Base-by-base conservation (phyloP, 257 asterid genomes). In the Rhazya stricta region DNA sequence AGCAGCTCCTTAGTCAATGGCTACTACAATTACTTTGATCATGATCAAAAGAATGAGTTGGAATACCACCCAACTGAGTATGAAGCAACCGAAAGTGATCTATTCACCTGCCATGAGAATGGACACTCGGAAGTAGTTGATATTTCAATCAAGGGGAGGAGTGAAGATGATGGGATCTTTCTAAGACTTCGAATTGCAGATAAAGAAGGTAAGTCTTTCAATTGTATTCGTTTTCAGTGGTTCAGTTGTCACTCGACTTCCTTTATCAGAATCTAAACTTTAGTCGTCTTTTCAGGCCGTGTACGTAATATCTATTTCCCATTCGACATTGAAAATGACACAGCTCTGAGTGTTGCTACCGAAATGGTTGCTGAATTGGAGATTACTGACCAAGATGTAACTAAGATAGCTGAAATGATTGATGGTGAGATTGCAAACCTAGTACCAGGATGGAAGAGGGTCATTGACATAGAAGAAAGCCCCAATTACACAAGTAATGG, bases 281-380 rank as follows among this genome's bases (percentile, higher is more conserved):
- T 68, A 19, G 67, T 69, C 53, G 21, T 75, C 69, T 71, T 79
- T 80, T 69, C 89, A 93, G 98, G 96, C 32, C 92, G 83, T n/a
- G 82, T 87, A 10, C 86, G 98, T 43, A 93, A 91, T 58, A 93
- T 93, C 37, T 90, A 91, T 83, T 93, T 93, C 84, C 91, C 96
- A 1, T 93, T 93, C 19, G 96, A 91, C 79, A 74, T 88, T 50
- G 95, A 89, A 78, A 72, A 67, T 8, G 98, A 93, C 77, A 85
- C 96, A 36, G 96, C 96, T 16, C 71, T 87, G 29, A 91, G 87
- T 29, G 98, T 93, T 2, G 97, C 97, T 0, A 81, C 91, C 15
- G 98, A 93, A 83, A 93, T 93, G 98, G 91, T 93, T 48, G 88
- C 88, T 1, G 98, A 93, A 88, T 36, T 93, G 84, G 97, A 91